Percentiles rank a stretch among this genome's conserved stretches.
Evolutionary conservation across 2,329 filamentous ascomycete species (phyloP).

Genomic region (Aspergillus costaricaensis): DNA sequence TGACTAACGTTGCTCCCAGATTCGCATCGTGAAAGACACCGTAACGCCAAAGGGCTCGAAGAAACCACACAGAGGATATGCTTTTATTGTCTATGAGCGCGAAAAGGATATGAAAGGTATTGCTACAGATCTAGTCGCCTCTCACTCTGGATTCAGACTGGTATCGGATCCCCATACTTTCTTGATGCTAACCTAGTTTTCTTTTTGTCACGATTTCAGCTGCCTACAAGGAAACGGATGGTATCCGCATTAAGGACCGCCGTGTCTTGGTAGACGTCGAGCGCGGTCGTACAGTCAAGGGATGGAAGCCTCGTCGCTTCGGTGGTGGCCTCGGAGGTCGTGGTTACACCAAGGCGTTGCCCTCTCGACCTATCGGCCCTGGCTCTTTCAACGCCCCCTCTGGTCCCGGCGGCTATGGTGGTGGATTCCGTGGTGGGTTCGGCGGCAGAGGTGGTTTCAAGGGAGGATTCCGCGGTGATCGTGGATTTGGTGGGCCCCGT

Average conservation of each 20-base stretch:
- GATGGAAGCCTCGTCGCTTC: slow-evolving; percentile 88
- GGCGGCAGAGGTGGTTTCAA: slow-evolving; percentile 54
- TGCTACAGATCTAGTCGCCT: slow-evolving; percentile 13
- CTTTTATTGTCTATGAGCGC: slow-evolving; percentile 94
- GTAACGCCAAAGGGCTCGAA: slow-evolving; percentile 70
- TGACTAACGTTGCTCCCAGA: slow-evolving; percentile 54
- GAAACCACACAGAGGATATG: slow-evolving; percentile 85
- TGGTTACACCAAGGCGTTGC: slow-evolving; percentile 82
- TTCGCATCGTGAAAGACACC: slow-evolving; percentile 81
- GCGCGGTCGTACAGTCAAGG: slow-evolving; percentile 87
- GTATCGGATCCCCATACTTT: slow-evolving; percentile 15
- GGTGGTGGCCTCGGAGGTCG: slow-evolving; percentile 91
- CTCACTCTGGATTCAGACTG: slow-evolving; percentile 1
- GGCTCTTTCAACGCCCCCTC: slow-evolving; percentile 58
- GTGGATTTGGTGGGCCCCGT: slow-evolving; percentile 50
- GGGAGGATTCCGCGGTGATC: slow-evolving; percentile 55
- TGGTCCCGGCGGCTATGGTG: slow-evolving; percentile 59
- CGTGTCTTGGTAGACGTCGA: slow-evolving; percentile 94
- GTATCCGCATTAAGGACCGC: slow-evolving; percentile 88
- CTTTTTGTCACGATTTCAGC: slow-evolving; percentile 61
- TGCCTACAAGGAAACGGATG: slow-evolving; percentile 85
- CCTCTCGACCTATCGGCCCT: slow-evolving; percentile 69
- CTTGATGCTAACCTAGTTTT: slow-evolving; percentile 41
- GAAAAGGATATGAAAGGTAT: slow-evolving; percentile 99
- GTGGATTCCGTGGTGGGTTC: slow-evolving; percentile 59